Evolutionary conservation across 352 stramenopile genomes (phyloP).

Genomic region (Achlya hypogyna): DNA sequence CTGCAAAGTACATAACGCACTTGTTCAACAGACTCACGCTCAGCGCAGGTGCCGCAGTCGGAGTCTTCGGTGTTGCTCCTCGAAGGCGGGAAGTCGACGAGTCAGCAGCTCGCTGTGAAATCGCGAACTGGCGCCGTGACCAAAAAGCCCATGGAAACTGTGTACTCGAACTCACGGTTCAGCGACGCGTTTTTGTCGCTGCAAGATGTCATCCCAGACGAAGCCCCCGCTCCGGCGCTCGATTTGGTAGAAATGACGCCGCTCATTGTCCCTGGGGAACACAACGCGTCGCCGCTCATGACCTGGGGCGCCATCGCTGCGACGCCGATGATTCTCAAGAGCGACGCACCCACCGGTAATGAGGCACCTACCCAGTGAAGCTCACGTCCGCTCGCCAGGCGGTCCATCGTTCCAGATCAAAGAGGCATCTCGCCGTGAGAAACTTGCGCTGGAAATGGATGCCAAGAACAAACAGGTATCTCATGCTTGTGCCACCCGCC

Average conservation of each 20-base stretch:
- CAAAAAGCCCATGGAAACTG: constrained; percentile 33
- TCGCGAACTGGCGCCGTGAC: constrained; percentile 13
- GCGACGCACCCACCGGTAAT: constrained; percentile 33
- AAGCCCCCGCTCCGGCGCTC: not conserved
- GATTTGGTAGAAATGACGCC: constrained; percentile 73
- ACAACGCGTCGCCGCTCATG: constrained; percentile 64
- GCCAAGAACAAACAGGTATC: constrained; percentile 20
- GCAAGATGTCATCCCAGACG: not conserved
- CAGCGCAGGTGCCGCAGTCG: not conserved
- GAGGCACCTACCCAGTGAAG: not conserved
- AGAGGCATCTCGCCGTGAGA: constrained; percentile 48
- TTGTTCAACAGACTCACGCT: not conserved
- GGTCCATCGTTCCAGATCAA: constrained; percentile 55
- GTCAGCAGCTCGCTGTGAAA: not conserved
- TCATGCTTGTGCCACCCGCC: not conserved
- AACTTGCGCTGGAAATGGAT: constrained; percentile 53
- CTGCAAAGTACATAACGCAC: constrained; percentile 32
- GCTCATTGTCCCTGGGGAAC: constrained; percentile 49
- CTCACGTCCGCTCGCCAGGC: constrained; percentile 28
- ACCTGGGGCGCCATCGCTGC: constrained; percentile 80
- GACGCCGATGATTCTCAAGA: constrained; percentile 53
- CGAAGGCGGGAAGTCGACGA: not conserved
- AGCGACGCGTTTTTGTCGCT: not conserved
- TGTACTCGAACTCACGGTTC: constrained; percentile 75
- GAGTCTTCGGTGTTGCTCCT: not conserved